These are phyloP conservation scores for Polygonum maritimum DNA, from an alignment of 148 eudicot genomes.

Conservation along the genomic window DNA sequence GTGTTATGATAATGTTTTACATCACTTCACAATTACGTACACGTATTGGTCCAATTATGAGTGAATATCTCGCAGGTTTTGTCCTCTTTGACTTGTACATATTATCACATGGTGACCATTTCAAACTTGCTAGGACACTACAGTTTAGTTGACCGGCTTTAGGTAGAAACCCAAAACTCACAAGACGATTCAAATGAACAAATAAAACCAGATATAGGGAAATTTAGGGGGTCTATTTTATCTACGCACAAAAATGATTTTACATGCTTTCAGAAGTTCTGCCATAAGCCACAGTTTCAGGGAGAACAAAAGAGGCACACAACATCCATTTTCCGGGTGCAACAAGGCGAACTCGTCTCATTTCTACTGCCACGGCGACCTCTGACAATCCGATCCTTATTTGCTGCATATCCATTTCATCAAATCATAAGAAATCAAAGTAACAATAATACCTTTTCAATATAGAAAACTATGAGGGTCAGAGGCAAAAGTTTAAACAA, in stretches of 20 bases:
- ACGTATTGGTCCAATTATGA: too few species aligned
- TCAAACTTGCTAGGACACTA: neutral
- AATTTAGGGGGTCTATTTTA: neutral
- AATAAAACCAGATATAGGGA: neutral
- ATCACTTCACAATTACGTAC: too few species aligned
- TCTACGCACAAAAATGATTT: neutral
- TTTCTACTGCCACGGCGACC: constrained; percentile 60
- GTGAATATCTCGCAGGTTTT: neutral
- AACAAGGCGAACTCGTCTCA: constrained; percentile 76
- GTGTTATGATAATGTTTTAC: too few species aligned
- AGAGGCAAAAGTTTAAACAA: too few species aligned
- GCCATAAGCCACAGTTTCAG: constrained; percentile 54
- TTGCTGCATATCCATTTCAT: constrained; percentile 34
- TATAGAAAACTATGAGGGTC: too few species aligned
- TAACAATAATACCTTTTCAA: neutral
- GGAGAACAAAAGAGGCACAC: constrained; percentile 82
- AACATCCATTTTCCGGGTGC: constrained; percentile 98
- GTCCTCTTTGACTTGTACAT: neutral
- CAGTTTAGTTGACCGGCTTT: neutral
- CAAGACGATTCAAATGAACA: neutral
- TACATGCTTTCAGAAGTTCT: constrained; percentile 9
- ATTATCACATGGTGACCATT: too few species aligned
- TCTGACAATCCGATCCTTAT: constrained; percentile 61
- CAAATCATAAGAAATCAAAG: neutral
- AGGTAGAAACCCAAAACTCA: neutral